Base-by-base conservation (phyloP, 1,139 yeast genomes). In the Yamadazyma diddensiae region DNA sequence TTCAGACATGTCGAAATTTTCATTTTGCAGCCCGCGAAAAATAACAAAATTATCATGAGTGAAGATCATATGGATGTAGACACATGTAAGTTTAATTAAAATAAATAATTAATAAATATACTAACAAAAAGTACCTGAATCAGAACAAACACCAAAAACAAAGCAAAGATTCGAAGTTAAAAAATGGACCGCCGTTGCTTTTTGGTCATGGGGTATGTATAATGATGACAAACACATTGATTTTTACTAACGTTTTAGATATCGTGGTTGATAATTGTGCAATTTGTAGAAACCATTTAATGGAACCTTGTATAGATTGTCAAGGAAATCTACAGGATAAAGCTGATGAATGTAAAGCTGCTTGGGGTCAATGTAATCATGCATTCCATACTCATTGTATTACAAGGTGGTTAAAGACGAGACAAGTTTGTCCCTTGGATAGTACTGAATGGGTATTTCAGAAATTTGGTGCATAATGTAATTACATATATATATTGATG, bases 281-380 rank as follows among this genome's bases (percentile, higher is more conserved):
- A 28, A 94, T 94, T 57, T 94, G 99, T 71, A 77, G 98, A 53
- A 94, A 92, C 59, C 97, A 92, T 61, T 75, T 92, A 49, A 94
- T 94, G 99, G 99, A 94, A 50, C 94, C 94, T 15, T 94, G 99
- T 60, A 92, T 94, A 46, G 98, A 90, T 56, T 94, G 99, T 57
- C 96, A 88, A 58, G 85, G 95, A 12, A 81, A 82, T 50, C 81
- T 83, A 25, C 81, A 79, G 56, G 75, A 59, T 36, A 63, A 78
- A 33, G 65, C 82, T n/a, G 73, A 76, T 29, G 94, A 84, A 46
- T 94, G 99, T 64, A 82, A 86, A 31, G 94, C 96, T 7, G 97
- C 97, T 2, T 90, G 97, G 94, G 99, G 98, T 26, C 77, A 77
- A 34, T 92, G 99, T 63, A 90, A 88, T 53, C 96, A 87, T 55